phyloP scores from a whole-genome alignment of 257 asterid species.

The Penstemon barbatus region DNA sequence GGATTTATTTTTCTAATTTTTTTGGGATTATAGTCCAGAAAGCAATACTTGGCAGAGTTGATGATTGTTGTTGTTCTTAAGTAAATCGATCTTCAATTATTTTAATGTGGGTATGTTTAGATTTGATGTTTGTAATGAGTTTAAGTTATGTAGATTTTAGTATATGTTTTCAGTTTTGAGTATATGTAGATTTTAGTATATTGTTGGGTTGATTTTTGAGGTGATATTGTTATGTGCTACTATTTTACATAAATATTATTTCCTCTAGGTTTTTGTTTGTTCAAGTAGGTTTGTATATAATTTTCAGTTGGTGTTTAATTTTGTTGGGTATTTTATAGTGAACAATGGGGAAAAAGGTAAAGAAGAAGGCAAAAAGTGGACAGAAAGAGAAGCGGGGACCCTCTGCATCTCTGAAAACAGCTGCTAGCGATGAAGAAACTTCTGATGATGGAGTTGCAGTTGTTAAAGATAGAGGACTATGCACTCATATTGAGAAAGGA shows the following conservation, averaged over 20 bases:
- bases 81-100: background rate
- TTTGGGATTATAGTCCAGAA: too few relatives aligned
- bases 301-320: conserved; percentile 16
- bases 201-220: background rate
- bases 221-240: too few relatives aligned
- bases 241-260: too few relatives aligned
- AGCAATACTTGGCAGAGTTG: background rate
- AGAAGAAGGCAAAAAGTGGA: conserved; percentile 61
- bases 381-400: conserved; percentile 57
- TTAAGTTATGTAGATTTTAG: background rate
- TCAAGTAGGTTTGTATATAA: background rate
- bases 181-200: background rate
- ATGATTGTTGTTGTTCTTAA: background rate
- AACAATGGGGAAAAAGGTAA: conserved; percentile 78
- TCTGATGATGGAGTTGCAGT: conserved; percentile 39
- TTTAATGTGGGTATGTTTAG: background rate
- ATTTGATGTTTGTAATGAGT: background rate
- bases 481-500: conserved; percentile 67
- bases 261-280: background rate
- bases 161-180: background rate
- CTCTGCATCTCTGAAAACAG: conserved; percentile 33
- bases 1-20: too few relatives aligned
- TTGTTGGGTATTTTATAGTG: conserved; percentile 41
- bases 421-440: conserved; percentile 31
- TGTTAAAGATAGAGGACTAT: conserved; percentile 47